Evolutionary conservation across 306 rosid genomes (phyloP).

Genomic region (Purshia tridentata): DNA sequence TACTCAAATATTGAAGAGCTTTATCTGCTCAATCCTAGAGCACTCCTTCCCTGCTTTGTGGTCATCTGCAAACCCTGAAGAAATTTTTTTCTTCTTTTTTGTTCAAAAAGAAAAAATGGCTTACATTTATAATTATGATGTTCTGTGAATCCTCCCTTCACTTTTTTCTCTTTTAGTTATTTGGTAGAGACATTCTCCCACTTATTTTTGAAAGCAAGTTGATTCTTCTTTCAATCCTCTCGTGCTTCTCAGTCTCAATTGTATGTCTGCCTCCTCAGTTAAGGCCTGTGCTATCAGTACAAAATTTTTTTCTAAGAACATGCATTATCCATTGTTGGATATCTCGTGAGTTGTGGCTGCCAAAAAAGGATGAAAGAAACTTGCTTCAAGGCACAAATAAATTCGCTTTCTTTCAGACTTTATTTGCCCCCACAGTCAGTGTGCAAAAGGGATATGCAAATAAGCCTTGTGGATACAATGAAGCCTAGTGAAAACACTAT

Average conservation of each 20-base stretch:
- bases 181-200: constrained; percentile 13
- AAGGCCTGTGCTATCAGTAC: constrained; percentile 1
- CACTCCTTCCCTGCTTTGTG: constrained; percentile 90
- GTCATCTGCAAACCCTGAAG: constrained; percentile 78
- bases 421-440: too few species aligned
- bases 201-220: constrained; percentile 33
- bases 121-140: constrained; percentile 24
- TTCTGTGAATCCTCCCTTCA: constrained; percentile 31
- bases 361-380: too few species aligned
- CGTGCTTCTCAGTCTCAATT: constrained; percentile 24
- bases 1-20: constrained; percentile 88
- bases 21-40: constrained; percentile 79
- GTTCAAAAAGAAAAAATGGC: background rate
- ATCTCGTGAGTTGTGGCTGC: too few species aligned
- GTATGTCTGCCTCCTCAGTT: background rate
- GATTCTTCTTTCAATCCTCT: constrained; percentile 30
- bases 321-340: too few species aligned
- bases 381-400: too few species aligned
- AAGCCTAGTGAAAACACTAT: too few species aligned
- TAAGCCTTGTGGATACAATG: too few species aligned
- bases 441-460: too few species aligned
- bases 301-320: background rate
- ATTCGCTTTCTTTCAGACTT: too few species aligned
- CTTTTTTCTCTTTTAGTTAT: background rate
- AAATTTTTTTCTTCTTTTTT: background rate